phyloP scores from a whole-genome alignment of 331 rosid genomes.

The Phaseolus coccineus region DNA sequence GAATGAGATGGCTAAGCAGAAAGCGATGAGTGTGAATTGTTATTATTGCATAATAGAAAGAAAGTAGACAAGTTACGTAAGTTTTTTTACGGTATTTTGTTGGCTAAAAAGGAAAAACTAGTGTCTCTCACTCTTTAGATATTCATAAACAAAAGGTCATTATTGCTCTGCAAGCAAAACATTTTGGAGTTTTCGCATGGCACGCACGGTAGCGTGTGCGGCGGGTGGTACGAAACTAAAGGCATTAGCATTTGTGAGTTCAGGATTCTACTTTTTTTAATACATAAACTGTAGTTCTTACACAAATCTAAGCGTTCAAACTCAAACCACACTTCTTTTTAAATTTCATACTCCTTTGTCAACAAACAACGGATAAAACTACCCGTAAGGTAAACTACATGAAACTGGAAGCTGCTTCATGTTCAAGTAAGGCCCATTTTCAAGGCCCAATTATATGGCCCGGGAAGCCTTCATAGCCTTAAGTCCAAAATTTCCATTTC shows the following conservation, averaged over 20 bases:
- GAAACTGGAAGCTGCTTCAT: background rate
- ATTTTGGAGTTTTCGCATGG: constrained; percentile 23
- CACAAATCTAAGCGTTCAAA: background rate
- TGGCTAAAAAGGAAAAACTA: background rate
- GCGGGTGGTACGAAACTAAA: constrained; percentile 17
- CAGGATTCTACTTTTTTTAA: background rate
- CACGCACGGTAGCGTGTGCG: constrained; percentile 25
- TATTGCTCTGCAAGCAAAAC: background rate
- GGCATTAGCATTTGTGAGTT: background rate
- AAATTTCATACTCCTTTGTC: background rate
- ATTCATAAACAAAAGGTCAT: background rate
- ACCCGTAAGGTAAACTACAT: background rate
- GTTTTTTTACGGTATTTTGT: background rate
- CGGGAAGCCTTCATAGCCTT: background rate
- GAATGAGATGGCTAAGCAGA: background rate
- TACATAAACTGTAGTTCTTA: background rate
- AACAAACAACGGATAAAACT: background rate
- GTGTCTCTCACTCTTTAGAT: too few relatives aligned
- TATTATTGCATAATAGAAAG: constrained; percentile 24
- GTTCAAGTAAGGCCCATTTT: constrained; percentile 7
- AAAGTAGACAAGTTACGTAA: constrained; percentile 14
- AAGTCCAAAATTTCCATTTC: too few relatives aligned
- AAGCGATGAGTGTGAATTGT: constrained; percentile 15
- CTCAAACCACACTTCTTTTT: background rate
- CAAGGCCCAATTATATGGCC: background rate